Conservation (phyloP, 192 early-diverging fungal species). For the Backusella tuberculispora region DNA sequence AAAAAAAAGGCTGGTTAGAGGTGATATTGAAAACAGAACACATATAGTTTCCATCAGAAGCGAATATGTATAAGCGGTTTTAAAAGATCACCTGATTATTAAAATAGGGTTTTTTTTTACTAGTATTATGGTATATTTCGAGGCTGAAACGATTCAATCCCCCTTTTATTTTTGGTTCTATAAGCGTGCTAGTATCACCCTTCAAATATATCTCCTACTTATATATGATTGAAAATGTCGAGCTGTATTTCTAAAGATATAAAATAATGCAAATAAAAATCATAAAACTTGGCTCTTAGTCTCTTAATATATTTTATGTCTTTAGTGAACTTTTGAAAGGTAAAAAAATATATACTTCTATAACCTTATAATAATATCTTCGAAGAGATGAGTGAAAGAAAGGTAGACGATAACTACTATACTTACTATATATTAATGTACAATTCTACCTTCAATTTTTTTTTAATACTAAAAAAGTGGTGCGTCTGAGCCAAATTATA, state of each 20-base stretch:
- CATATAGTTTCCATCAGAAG: neutral
- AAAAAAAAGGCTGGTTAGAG: neutral
- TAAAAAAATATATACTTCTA: neutral
- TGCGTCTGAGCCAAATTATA: neutral
- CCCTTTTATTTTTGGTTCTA: neutral
- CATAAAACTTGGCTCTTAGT: neutral
- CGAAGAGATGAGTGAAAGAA: neutral
- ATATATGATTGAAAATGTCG: neutral
- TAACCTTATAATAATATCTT: neutral
- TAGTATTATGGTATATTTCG: neutral
- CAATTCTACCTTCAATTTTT: neutral
- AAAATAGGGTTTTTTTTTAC: neutral
- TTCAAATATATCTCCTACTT: neutral
- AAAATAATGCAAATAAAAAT: slow-evolving; percentile 3
- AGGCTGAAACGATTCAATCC: neutral
- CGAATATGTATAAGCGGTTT: neutral
- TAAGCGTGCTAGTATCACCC: neutral
- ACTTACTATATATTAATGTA: neutral
- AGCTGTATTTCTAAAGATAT: neutral
- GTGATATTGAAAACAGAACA: neutral
- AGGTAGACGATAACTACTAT: neutral
- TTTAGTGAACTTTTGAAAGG: neutral
- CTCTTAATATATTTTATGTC: slow-evolving; percentile 1
- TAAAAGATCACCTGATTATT: neutral
- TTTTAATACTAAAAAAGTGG: neutral